Conservation (phyloP, 1,284 basidiomycete species). For the Microbotryum violaceum region DNA sequence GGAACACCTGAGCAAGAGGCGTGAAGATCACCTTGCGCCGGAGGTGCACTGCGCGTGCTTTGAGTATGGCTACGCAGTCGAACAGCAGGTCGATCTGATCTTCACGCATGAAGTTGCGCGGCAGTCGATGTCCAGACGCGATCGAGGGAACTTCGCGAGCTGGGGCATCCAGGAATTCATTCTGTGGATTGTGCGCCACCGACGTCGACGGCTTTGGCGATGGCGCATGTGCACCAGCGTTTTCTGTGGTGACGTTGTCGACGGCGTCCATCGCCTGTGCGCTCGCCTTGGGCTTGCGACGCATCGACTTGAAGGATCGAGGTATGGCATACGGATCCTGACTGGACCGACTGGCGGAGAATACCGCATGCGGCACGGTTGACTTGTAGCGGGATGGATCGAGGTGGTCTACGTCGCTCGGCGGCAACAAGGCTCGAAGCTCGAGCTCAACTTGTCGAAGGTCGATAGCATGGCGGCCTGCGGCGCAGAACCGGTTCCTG, state of each 20-base stretch:
- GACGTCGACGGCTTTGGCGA: background rate
- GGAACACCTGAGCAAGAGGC: slow-evolving; percentile 69
- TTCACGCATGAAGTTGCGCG: slow-evolving; percentile 14
- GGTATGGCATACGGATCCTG: slow-evolving; percentile 20
- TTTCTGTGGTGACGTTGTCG: too few relatives aligned
- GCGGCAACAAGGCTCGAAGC: slow-evolving; percentile 17
- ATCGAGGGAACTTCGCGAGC: slow-evolving; percentile 9
- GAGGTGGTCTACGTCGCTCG: background rate
- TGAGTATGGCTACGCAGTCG: slow-evolving; percentile 73
- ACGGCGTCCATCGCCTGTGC: too few relatives aligned
- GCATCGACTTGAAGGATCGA: background rate
- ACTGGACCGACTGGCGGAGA: slow-evolving; percentile 4
- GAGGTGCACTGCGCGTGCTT: slow-evolving; percentile 55
- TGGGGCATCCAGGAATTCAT: slow-evolving; percentile 15
- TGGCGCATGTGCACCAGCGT: too few relatives aligned
- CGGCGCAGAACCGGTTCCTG: slow-evolving; percentile 16
- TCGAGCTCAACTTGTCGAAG: slow-evolving; percentile 19
- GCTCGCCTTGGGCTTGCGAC: too few relatives aligned
- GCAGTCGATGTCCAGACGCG: slow-evolving; percentile 9
- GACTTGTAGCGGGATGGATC: slow-evolving; percentile 1
- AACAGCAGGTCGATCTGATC: slow-evolving; percentile 79
- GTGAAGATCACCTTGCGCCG: slow-evolving; percentile 57
- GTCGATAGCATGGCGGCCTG: slow-evolving; percentile 10
- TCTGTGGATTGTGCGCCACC: background rate
- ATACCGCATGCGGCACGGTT: slow-evolving; percentile 7